A percentile compares a stretch with the other conserved stretches of the same genome.
Evolutionary conservation across 148 eudicot genomes (phyloP).

Genomic region (Rhododendron griersonianum): DNA sequence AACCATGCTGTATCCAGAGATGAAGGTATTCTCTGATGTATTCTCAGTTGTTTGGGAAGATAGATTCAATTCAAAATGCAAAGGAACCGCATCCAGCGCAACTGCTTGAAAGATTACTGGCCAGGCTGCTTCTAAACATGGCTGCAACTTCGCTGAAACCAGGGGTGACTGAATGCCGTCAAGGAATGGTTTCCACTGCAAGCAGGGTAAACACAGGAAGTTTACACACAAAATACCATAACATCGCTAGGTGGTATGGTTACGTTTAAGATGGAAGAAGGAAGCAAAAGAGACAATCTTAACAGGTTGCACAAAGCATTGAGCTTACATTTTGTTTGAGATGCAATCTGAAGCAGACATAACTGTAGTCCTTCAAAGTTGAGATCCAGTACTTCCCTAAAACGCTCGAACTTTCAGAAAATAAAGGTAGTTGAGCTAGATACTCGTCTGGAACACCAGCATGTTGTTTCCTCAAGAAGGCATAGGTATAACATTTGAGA

Average conservation of each 20-base stretch:
- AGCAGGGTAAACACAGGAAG: constrained; percentile 10
- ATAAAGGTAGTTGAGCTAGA: constrained; percentile 70
- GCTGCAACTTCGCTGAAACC: constrained; percentile 64
- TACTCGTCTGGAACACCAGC: constrained; percentile 72
- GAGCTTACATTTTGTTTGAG: constrained; percentile 65
- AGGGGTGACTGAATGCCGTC: constrained; percentile 85
- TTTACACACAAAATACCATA: constrained; percentile 8
- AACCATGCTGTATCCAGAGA: constrained; percentile 93
- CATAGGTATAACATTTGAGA: constrained; percentile 87
- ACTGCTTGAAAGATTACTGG: constrained; percentile 90
- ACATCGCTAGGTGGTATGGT: constrained; percentile 1
- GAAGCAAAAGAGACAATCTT: neutral
- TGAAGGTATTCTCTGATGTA: constrained; percentile 31
- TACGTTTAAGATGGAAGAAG: neutral
- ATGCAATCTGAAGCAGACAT: constrained; percentile 58
- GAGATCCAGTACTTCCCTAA: constrained; percentile 81
- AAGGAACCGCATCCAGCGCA: constrained; percentile 88
- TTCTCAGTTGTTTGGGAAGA: constrained; percentile 34
- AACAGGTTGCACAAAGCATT: constrained; percentile 7
- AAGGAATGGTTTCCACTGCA: constrained; percentile 93
- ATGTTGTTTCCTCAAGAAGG: constrained; percentile 64
- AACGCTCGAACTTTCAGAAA: constrained; percentile 69
- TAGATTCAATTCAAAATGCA: constrained; percentile 24
- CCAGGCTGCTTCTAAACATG: constrained; percentile 89
- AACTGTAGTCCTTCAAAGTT: constrained; percentile 71